phyloP scores from a whole-genome alignment of 2,329 filamentous ascomycete genomes.

The Sporothrix brasiliensis region DNA sequence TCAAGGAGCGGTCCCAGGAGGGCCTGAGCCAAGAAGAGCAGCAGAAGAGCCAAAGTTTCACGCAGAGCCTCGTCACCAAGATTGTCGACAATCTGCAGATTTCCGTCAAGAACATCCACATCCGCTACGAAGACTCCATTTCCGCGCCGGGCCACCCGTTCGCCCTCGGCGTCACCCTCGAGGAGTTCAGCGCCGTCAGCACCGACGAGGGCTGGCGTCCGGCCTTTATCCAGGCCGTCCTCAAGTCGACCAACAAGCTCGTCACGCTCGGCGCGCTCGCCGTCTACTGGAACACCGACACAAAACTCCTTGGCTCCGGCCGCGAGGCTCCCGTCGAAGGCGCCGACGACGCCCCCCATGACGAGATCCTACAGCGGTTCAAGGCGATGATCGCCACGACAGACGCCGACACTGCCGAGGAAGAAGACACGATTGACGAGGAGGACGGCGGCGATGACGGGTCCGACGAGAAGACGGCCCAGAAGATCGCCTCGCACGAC shows the following conservation, averaged over 20 bases:
- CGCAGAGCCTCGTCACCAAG: slow-evolving; percentile 88
- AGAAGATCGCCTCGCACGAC: background rate
- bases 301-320: slow-evolving; percentile 78
- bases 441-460: slow-evolving; percentile 51
- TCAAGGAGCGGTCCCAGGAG: slow-evolving; percentile 90
- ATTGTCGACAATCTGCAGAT: slow-evolving; percentile 99
- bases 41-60: slow-evolving; percentile 97
- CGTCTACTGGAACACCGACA: slow-evolving; percentile 98
- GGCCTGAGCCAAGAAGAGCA: slow-evolving; percentile 94
- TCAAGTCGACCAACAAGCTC: slow-evolving; percentile 85
- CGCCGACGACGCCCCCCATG: slow-evolving; percentile 62
- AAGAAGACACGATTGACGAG: background rate
- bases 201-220: slow-evolving; percentile 94
- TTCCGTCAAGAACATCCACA: slow-evolving; percentile 96
- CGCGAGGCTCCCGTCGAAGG: slow-evolving; percentile 67
- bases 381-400: slow-evolving; percentile 76
- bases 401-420: slow-evolving; percentile 38
- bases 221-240: slow-evolving; percentile 89
- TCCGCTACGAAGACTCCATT: slow-evolving; percentile 97
- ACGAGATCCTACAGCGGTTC: slow-evolving; percentile 76
- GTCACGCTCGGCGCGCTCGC: slow-evolving; percentile 87
- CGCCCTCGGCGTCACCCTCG: slow-evolving; percentile 85
- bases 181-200: slow-evolving; percentile 95
- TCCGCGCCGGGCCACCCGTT: slow-evolving; percentile 95
- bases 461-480: slow-evolving; percentile 51